phyloP scores from a whole-genome alignment of 2,329 filamentous ascomycete genomes.

The Fusarium haematococcum region DNA sequence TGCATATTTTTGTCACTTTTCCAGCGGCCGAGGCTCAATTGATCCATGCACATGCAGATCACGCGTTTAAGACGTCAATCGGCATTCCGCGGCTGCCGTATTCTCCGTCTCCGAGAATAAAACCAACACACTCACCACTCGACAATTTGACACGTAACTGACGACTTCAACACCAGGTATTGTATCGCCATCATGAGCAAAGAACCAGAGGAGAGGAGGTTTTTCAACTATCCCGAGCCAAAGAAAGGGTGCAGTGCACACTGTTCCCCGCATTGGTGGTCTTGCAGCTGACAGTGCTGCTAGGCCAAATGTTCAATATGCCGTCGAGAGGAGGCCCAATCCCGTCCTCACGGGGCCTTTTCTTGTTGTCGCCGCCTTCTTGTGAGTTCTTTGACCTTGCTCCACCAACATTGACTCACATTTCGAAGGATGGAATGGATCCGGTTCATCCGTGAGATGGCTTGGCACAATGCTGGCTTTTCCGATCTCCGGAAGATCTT shows the following conservation, averaged over 20 bases:
- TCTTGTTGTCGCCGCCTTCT: slow-evolving; percentile 32
- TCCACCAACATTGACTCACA: not conserved
- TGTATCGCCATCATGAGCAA: not conserved
- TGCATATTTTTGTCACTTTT: not conserved
- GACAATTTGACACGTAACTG: not conserved
- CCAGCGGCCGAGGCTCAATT: not conserved
- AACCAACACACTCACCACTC: not conserved
- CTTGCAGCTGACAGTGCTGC: slow-evolving; percentile 23
- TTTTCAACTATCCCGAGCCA: slow-evolving; percentile 38
- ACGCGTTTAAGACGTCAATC: slow-evolving; percentile 19
- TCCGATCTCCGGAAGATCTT: slow-evolving; percentile 65
- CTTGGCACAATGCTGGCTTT: slow-evolving; percentile 74
- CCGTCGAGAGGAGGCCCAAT: slow-evolving; percentile 28
- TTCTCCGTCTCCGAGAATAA: slow-evolving; percentile 24
- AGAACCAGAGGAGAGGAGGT: slow-evolving; percentile 5
- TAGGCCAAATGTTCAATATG: slow-evolving; percentile 35
- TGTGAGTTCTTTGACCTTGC: slow-evolving; percentile 7
- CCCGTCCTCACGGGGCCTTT: slow-evolving; percentile 29
- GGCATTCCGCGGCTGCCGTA: slow-evolving; percentile 31
- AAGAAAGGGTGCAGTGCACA: slow-evolving; percentile 30
- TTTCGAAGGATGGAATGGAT: slow-evolving; percentile 40
- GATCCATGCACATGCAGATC: slow-evolving; percentile 12
- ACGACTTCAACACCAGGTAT: not conserved
- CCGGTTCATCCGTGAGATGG: slow-evolving; percentile 37
- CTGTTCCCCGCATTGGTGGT: not conserved